A percentile compares a stretch with the other conserved stretches of the same genome.
These are phyloP conservation scores for Gynandropsis gynandra DNA, from an alignment of 345 rosid species.

Conservation along the genomic window DNA sequence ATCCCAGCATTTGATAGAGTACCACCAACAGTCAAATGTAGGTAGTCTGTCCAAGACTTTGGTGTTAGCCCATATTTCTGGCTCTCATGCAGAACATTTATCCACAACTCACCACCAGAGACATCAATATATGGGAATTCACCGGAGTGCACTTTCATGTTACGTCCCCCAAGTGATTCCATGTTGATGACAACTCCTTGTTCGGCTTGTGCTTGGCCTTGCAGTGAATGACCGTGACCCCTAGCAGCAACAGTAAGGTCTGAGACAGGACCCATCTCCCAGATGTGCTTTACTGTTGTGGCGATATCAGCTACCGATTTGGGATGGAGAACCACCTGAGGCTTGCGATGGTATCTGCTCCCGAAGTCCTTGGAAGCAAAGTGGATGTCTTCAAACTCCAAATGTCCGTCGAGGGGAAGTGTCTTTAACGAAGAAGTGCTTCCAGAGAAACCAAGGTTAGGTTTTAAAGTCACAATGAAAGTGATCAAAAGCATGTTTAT, in stretches of 20 bases:
- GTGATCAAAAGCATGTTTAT: constrained; percentile 34
- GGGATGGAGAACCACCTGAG: constrained; percentile 57
- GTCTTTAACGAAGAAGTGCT: constrained; percentile 38
- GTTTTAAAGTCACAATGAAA: constrained; percentile 39
- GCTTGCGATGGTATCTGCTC: constrained; percentile 41
- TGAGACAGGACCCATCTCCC: constrained; percentile 60
- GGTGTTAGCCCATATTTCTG: constrained; percentile 71
- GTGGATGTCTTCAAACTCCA: constrained; percentile 44
- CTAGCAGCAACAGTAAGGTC: constrained; percentile 70
- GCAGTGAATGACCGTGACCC: constrained; percentile 77
- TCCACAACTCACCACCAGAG: constrained; percentile 73
- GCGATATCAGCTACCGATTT: constrained; percentile 59
- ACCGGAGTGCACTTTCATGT: constrained; percentile 35
- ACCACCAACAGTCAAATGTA: constrained; percentile 84
- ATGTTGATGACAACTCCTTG: constrained; percentile 73
- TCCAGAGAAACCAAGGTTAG: constrained; percentile 43
- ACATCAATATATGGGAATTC: constrained; percentile 59
- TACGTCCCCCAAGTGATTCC: constrained; percentile 42
- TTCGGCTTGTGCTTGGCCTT: constrained; percentile 71
- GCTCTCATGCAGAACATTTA: constrained; percentile 55
- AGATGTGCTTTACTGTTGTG: constrained; percentile 46
- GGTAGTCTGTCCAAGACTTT: constrained; percentile 81
- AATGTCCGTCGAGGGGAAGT: constrained; percentile 54
- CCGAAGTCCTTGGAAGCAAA: constrained; percentile 69
- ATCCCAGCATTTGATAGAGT: constrained; percentile 89